Conservation (phyloP, 2,329 filamentous ascomycete species). For the Macroventuria anomochaeta region DNA sequence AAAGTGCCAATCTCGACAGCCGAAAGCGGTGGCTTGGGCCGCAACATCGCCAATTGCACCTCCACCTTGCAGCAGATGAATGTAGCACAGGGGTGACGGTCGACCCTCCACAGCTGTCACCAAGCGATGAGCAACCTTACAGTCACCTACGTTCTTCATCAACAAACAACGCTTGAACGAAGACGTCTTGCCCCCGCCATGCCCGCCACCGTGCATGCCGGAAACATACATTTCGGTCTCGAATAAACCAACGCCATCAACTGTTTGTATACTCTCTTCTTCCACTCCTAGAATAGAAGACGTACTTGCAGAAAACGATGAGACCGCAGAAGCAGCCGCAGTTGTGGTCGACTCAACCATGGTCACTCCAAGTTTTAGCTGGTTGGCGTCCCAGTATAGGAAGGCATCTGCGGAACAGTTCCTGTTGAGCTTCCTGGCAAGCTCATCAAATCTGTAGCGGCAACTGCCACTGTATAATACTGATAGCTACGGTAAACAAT, state of each 20-base stretch:
- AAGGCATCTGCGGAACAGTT: constrained; percentile 62
- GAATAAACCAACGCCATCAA: constrained; percentile 62
- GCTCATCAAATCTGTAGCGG: constrained; percentile 51
- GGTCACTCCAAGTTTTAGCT: constrained; percentile 61
- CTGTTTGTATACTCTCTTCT: constrained; percentile 35
- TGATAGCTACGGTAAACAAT: too few species aligned
- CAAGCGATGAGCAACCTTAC: constrained; percentile 48
- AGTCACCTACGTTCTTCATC: constrained; percentile 56
- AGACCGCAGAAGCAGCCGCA: constrained; percentile 10
- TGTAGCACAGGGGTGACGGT: constrained; percentile 63
- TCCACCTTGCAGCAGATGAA: constrained; percentile 69
- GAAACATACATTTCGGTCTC: constrained; percentile 68
- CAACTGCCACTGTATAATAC: too few species aligned
- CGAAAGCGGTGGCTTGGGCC: constrained; percentile 62
- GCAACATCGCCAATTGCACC: constrained; percentile 57
- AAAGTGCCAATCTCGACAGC: constrained; percentile 69
- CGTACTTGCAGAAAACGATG: constrained; percentile 10
- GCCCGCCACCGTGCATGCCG: constrained; percentile 64
- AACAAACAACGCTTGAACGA: constrained; percentile 71
- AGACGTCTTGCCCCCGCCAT: constrained; percentile 65
- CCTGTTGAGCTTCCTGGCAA: constrained; percentile 49
- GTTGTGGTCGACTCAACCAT: constrained; percentile 53
- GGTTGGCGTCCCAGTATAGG: constrained; percentile 58
- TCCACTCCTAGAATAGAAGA: constrained; percentile 45
- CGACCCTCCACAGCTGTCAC: constrained; percentile 55